Percentiles rank a stretch among this genome's conserved stretches.
These are phyloP conservation scores for Exophiala sideris DNA, from an alignment of 2,329 filamentous ascomycete genomes.

Conservation along the genomic window DNA sequence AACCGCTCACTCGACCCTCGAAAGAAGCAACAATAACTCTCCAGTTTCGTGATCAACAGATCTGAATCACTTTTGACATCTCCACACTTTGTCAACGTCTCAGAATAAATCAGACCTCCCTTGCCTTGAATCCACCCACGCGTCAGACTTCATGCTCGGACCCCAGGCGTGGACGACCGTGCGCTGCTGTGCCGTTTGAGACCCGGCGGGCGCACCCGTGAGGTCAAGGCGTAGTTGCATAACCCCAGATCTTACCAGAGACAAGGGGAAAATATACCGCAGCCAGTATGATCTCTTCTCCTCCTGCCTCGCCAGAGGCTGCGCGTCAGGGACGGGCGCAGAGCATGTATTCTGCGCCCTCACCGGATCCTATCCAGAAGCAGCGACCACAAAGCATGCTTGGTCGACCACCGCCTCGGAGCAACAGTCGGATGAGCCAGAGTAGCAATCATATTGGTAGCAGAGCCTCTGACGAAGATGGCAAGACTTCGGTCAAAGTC, in stretches of 20 bases:
- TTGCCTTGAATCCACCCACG: constrained; percentile 1
- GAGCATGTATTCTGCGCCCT: constrained; percentile 26
- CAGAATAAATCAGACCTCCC: constrained; percentile 8
- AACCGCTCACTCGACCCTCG: constrained; percentile 1
- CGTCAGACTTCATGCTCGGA: constrained; percentile 13
- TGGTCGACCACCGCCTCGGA: constrained; percentile 66
- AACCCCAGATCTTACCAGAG: not conserved
- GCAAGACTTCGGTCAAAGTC: constrained; percentile 90
- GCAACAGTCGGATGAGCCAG: constrained; percentile 76
- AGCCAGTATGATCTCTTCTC: constrained; percentile 24
- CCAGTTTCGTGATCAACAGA: not conserved
- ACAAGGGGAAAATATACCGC: not conserved
- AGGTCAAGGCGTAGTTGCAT: constrained; percentile 4
- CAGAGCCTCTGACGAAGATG: constrained; percentile 83
- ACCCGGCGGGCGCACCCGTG: constrained; percentile 1
- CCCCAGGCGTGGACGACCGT: constrained; percentile 1
- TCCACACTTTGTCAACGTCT: constrained; percentile 1
- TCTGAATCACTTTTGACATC: not conserved
- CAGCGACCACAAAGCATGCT: constrained; percentile 78
- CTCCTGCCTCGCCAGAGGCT: constrained; percentile 27
- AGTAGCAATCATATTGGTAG: constrained; percentile 70
- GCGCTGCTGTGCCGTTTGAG: constrained; percentile 11
- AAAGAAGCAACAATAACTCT: not conserved
- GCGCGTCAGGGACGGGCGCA: constrained; percentile 22
- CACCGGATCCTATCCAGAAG: constrained; percentile 26